A percentile compares a stretch with the other conserved stretches of the same genome.
These are phyloP conservation scores for Sinapis alba DNA, from an alignment of 441 rosid species.

Conservation along the genomic window DNA sequence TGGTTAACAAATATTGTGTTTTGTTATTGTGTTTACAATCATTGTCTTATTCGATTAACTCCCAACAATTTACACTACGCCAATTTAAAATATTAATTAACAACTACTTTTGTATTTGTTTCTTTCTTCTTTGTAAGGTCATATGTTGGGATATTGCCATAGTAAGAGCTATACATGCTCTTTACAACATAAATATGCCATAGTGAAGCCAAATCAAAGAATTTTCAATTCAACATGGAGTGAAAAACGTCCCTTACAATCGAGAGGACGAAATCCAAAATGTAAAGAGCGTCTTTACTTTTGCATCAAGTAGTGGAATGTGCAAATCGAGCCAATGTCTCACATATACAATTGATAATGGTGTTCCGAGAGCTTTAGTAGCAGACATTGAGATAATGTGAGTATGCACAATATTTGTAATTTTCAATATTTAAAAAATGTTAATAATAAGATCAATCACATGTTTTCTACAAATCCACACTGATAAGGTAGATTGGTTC, in stretches of 20 bases:
- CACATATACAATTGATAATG: not conserved
- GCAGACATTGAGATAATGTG: not conserved
- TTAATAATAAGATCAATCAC: not conserved
- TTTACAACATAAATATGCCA: not conserved
- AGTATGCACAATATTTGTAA: not conserved
- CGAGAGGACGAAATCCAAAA: too few species aligned
- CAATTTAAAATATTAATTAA: too few species aligned
- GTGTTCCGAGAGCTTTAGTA: too few species aligned
- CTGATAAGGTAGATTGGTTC: not conserved
- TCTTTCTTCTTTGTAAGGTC: not conserved
- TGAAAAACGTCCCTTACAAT: too few species aligned
- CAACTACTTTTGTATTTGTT: too few species aligned
- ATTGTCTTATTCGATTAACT: too few species aligned
- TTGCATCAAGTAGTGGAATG: not conserved
- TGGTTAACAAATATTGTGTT: too few species aligned
- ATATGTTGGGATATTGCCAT: not conserved
- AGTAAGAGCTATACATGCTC: not conserved
- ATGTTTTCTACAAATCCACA: too few species aligned
- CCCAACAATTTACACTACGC: too few species aligned
- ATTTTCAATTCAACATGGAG: not conserved
- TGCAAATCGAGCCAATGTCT: not conserved
- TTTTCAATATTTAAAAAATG: not conserved
- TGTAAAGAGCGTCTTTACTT: not conserved
- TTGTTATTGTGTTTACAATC: too few species aligned
- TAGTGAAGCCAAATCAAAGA: not conserved